Evolutionary conservation across 2,329 filamentous ascomycete genomes (phyloP), one percentile per base, ranked within the genome.

Genomic region (Mycocentrospora acerina): DNA sequence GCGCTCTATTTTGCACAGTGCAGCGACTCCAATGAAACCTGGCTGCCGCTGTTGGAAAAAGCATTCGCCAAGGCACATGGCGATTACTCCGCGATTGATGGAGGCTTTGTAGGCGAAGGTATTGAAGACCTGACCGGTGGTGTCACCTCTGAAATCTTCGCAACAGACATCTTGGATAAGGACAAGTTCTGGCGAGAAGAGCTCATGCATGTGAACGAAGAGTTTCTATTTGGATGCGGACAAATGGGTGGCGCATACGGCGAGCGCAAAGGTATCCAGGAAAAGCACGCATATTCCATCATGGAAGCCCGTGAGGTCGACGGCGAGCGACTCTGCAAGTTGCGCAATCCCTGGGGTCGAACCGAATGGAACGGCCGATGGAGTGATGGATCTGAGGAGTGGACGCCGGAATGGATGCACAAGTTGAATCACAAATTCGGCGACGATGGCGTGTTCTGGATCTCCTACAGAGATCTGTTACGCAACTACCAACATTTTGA

Each of bases 11-110:
- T 91, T 66, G 85, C 83, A 2, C 83, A 86, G 57, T 88, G 84
- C 67, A 79, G 79, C 44, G 81, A 88, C 46, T 80, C 83, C 24
- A 88, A 89, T 57, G 87, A 91, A 64, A 91, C 86, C 0, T 93
- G 88, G 88, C 74, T 91, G 4, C 85, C 87, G 0, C 69, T 93
- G 16, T 71, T 90, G 2, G 86, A 91, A 57, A 91, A 91, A 65
- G 88, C 88, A 1, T 91, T 87, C 59, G 88, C 88, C 14, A 93
- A 93, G 64, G 85, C 85, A 0, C 88, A 93, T 53, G 87, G 86
- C 3, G 86, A 93, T 58, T 94, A 86, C 52, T 79, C 76, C 13
- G 78, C 84, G 1, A 86, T 94, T 24, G 78, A 86, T 27, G 86
- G 86, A 6, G 87, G 87, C 0, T 88, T 83, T 59, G 83, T 85